phyloP scores from a whole-genome alignment of 2,329 filamentous ascomycete genomes.

The Fusarium sp. region DNA sequence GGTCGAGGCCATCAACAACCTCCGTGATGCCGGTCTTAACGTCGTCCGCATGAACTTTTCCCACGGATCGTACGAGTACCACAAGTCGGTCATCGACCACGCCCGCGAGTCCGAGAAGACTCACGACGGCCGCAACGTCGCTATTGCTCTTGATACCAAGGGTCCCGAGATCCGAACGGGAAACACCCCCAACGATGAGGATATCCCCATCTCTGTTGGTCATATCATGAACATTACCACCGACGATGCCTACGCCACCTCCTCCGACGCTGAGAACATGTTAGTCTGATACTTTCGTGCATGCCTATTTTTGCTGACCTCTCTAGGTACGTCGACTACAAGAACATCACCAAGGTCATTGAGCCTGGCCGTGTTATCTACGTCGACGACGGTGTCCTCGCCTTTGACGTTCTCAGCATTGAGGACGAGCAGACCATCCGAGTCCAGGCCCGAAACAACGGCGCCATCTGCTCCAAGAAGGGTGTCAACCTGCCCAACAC shows the following conservation, averaged over 20 bases:
- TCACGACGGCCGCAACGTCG: slow-evolving; percentile 85
- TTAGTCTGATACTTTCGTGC: slow-evolving; percentile 56
- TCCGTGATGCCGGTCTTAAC: slow-evolving; percentile 91
- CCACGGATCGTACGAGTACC: slow-evolving; percentile 86
- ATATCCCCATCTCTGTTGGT: slow-evolving; percentile 86
- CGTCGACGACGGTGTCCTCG: slow-evolving; percentile 97
- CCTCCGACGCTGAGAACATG: slow-evolving; percentile 93
- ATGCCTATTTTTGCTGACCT: slow-evolving; percentile 5
- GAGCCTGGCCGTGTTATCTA: slow-evolving; percentile 91
- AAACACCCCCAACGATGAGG: slow-evolving; percentile 84
- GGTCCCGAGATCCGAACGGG: slow-evolving; percentile 71
- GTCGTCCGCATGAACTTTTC: slow-evolving; percentile 99
- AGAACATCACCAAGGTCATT: slow-evolving; percentile 99
- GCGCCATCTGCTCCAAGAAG: slow-evolving; percentile 98
- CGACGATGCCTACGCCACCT: slow-evolving; percentile 88
- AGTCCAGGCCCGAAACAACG: slow-evolving; percentile 92
- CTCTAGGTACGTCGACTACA: slow-evolving; percentile 93
- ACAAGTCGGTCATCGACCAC: slow-evolving; percentile 98
- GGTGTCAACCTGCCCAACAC: slow-evolving; percentile 99
- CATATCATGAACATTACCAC: slow-evolving; percentile 95
- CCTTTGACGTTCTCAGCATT: slow-evolving; percentile 91
- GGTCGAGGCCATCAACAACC: slow-evolving; percentile 93
- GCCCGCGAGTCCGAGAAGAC: slow-evolving; percentile 84
- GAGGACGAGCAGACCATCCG: slow-evolving; percentile 90
- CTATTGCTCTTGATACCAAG: slow-evolving; percentile 88